Percentiles rank a stretch among this genome's conserved stretches.
These are phyloP conservation scores for Rhinocladiella mackenziei DNA, from an alignment of 2,329 filamentous ascomycete genomes.

Conservation along the genomic window DNA sequence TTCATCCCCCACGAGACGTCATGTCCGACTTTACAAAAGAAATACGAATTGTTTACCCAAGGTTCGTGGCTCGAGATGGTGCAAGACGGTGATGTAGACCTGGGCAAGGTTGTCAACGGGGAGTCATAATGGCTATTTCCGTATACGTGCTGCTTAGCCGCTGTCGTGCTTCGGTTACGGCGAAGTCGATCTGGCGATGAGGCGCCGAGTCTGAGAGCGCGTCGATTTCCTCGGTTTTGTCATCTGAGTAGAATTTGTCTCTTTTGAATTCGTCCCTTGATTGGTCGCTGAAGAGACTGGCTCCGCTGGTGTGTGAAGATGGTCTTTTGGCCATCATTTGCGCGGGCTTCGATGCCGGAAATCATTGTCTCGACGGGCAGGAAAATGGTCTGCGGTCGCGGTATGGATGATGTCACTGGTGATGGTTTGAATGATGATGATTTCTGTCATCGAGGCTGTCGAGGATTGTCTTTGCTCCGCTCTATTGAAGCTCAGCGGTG, in stretches of 20 bases:
- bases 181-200: conserved; percentile 46
- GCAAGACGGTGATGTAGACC: conserved; percentile 45
- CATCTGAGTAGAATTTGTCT: conserved; percentile 44
- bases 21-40: conserved; percentile 47
- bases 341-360: conserved; percentile 41
- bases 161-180: conserved; percentile 39
- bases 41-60: conserved; percentile 47
- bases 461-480: conserved; percentile 38
- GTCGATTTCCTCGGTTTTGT: conserved; percentile 40
- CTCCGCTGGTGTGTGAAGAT: conserved; percentile 51
- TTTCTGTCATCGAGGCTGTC: conserved; percentile 42
- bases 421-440: conserved; percentile 39
- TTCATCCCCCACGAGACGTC: conserved; percentile 47
- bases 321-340: conserved; percentile 37
- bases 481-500: conserved; percentile 29
- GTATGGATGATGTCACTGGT: conserved; percentile 48
- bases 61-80: conserved; percentile 44
- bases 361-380: conserved; percentile 45
- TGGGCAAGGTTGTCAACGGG: conserved; percentile 46
- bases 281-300: conserved; percentile 41
- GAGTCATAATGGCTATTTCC: conserved; percentile 48
- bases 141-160: conserved; percentile 38
- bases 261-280: conserved; percentile 35
- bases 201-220: conserved; percentile 41
- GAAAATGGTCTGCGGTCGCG: conserved; percentile 48